Evolutionary conservation across 441 rosid genomes (phyloP), one percentile per base, ranked within the genome.

Genomic region (California macrophylla): DNA sequence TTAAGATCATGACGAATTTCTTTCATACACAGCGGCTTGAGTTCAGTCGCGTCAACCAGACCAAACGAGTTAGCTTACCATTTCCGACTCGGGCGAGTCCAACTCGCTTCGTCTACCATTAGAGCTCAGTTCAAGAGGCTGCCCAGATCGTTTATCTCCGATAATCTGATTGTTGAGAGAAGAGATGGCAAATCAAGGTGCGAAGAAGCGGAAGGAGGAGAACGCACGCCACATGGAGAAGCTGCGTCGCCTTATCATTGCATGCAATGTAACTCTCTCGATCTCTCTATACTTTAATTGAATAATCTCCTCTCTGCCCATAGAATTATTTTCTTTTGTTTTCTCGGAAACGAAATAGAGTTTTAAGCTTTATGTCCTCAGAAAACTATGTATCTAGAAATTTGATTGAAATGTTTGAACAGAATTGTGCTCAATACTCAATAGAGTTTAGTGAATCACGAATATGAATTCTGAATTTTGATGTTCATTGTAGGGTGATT

Each of bases 141-240:
- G 20, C 56, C 16, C 56, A 16, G 56, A 50, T 50, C 21, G 4
- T 15, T 6, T 36, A 1, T 8, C 10, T 36, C 6, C 12, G 42
- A 36, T 8, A 8, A 6, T 38, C 13, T 9, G 50, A 42, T 42
- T 42, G 50, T 42, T 42, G 16, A 42, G 50, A 15, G 26, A 30
- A 69, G 42, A 66, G 45, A 88, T 89, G 91, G 94, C 91, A 52
- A 88, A 88, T 84, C 94, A 92, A 79, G 95, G 98, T 66, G 95
- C 95, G 68, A 90, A 92, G 87, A 88, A 90, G 85, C 89, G 92
- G 0, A 90, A 82, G 83, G 96, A 92, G 66, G 96, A 86, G 84
- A 89, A 90, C 76, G 50, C 83, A 32, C 89, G 91, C 74, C 96
- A 85, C 81, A 93, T 90, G 87, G 64, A 84, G 16, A 86, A 75